A percentile compares a stretch with the other conserved stretches of the same genome.
These are phyloP conservation scores for Ascochyta viciae-villosae DNA, from an alignment of 2,329 filamentous ascomycete species.

Conservation along the genomic window DNA sequence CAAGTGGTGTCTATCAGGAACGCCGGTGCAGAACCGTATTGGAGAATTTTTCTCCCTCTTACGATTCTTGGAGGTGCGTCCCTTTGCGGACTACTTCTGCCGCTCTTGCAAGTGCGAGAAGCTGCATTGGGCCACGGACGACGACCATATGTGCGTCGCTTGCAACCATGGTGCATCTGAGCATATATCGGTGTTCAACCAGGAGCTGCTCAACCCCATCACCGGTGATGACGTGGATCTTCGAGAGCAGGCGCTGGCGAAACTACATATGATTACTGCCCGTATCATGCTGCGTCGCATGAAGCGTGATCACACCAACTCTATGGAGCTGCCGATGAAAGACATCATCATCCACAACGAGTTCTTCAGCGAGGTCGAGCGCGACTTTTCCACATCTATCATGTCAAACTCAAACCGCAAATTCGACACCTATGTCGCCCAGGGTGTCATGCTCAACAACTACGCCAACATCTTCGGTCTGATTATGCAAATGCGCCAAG, in stretches of 20 bases:
- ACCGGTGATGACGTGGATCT: constrained; percentile 57
- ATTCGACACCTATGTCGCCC: constrained; percentile 94
- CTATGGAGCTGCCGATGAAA: constrained; percentile 96
- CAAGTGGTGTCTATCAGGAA: constrained; percentile 96
- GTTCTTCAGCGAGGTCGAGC: constrained; percentile 95
- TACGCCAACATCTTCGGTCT: constrained; percentile 99
- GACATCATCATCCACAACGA: constrained; percentile 91
- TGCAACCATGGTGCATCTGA: constrained; percentile 72
- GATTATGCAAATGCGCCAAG: constrained; percentile 99
- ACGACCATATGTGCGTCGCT: constrained; percentile 71
- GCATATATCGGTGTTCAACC: constrained; percentile 87
- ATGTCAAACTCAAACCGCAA: constrained; percentile 89
- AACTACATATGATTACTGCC: constrained; percentile 86
- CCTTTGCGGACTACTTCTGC: constrained; percentile 94
- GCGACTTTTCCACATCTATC: constrained; percentile 93
- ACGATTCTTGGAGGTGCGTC: constrained; percentile 85
- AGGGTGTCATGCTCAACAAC: constrained; percentile 84
- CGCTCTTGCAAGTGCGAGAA: constrained; percentile 81
- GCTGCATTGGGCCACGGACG: constrained; percentile 82
- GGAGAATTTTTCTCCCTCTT: constrained; percentile 96
- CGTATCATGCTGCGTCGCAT: constrained; percentile 95
- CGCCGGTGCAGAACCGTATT: constrained; percentile 94
- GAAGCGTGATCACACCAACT: constrained; percentile 90
- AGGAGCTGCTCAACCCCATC: constrained; percentile 87
- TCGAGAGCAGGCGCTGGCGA: constrained; percentile 75